Evolutionary conservation across 2,329 filamentous ascomycete species (phyloP).

Genomic region (Penicillium sp.): DNA sequence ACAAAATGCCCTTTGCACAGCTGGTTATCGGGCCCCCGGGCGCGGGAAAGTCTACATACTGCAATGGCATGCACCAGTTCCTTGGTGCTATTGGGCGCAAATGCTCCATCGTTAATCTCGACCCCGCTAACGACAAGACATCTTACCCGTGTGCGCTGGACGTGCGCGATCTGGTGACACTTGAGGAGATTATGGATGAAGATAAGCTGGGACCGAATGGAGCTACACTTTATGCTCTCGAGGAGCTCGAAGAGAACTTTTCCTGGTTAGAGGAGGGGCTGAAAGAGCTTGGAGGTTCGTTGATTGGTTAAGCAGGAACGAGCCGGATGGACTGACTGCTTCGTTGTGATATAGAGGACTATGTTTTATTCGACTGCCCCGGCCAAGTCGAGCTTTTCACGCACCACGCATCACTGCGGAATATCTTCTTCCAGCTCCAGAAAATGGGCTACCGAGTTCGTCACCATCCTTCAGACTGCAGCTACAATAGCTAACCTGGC

Average conservation of each 20-base stretch:
- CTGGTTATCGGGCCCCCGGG: constrained; percentile 92
- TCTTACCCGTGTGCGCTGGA: constrained; percentile 87
- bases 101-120: constrained; percentile 92
- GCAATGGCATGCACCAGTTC: constrained; percentile 99
- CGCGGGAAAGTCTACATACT: constrained; percentile 95
- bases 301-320: not conserved
- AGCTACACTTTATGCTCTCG: constrained; percentile 85
- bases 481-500: constrained; percentile 3
- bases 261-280: constrained; percentile 86
- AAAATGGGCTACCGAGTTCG: constrained; percentile 88
- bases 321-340: not conserved
- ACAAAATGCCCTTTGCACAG: constrained; percentile 62
- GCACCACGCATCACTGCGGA: constrained; percentile 85
- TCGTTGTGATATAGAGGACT: constrained; percentile 63
- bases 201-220: constrained; percentile 91
- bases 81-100: constrained; percentile 92
- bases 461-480: constrained; percentile 2
- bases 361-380: constrained; percentile 92
- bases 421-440: constrained; percentile 86
- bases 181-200: constrained; percentile 93
- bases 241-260: constrained; percentile 90
- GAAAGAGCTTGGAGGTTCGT: constrained; percentile 65
- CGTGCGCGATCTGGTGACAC: constrained; percentile 80
- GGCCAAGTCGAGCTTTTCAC: constrained; percentile 97
- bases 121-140: constrained; percentile 92